These are phyloP conservation scores for Flaveria robusta DNA, from an alignment of 129 eudicot genomes.

Conservation along the genomic window DNA sequence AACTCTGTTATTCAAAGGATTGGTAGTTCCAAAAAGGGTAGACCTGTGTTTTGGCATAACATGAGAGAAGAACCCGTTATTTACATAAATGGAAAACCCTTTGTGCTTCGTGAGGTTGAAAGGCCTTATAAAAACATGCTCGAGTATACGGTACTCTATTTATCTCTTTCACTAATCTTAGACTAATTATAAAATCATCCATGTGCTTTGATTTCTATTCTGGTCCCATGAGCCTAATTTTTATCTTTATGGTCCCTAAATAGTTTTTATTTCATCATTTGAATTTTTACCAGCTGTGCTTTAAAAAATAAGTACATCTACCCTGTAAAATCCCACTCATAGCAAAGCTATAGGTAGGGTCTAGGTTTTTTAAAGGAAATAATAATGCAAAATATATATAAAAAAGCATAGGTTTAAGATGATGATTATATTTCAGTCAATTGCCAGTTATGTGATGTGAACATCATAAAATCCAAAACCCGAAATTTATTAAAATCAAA, in stretches of 20 bases:
- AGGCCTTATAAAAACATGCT: conserved; percentile 97
- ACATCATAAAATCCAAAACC: not conserved
- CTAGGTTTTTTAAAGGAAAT: too few relatives aligned
- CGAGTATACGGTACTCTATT: conserved; percentile 75
- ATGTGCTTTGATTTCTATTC: not conserved
- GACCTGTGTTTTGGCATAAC: conserved; percentile 96
- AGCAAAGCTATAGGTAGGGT: too few relatives aligned
- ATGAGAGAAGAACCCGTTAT: conserved; percentile 98
- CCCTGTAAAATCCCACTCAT: too few relatives aligned
- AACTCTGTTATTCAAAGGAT: conserved; percentile 79
- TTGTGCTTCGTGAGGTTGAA: conserved; percentile 98
- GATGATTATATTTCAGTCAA: not conserved
- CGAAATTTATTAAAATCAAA: not conserved
- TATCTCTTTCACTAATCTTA: conserved; percentile 20
- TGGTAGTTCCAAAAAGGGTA: conserved; percentile 72
- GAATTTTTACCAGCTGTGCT: not conserved
- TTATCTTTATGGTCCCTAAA: not conserved
- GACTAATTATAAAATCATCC: not conserved
- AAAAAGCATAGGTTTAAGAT: not conserved
- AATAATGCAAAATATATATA: not conserved
- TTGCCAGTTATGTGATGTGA: not conserved
- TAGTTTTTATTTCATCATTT: not conserved
- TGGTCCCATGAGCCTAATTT: not conserved
- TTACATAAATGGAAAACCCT: conserved; percentile 93
- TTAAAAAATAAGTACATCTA: not conserved